These are phyloP conservation scores for Solanum sejunctum DNA, from an alignment of 257 asterid species.

Conservation along the genomic window DNA sequence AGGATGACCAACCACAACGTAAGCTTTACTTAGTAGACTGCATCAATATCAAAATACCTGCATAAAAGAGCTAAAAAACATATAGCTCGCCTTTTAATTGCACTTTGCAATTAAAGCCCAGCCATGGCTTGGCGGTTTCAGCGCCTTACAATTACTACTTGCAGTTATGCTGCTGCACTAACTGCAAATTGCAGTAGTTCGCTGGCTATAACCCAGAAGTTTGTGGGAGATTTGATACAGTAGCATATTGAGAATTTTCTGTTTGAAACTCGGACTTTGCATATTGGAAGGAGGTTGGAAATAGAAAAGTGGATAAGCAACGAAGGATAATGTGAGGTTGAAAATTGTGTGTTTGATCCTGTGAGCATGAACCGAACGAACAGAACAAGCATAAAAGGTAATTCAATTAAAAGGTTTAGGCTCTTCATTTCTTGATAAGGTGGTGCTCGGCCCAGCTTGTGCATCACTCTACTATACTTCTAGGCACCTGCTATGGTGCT, in stretches of 20 bases:
- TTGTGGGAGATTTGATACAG: background rate
- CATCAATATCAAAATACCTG: background rate
- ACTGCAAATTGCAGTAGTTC: background rate
- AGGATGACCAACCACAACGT: background rate
- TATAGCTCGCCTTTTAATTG: background rate
- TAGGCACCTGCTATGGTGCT: background rate
- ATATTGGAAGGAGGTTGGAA: background rate
- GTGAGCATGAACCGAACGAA: background rate
- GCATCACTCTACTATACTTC: background rate
- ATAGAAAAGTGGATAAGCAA: background rate
- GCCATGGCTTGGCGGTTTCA: background rate
- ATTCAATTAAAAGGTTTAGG: background rate
- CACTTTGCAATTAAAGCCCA: background rate
- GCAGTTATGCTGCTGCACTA: background rate
- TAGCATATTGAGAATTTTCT: background rate
- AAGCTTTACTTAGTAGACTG: background rate
- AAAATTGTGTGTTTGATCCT: background rate
- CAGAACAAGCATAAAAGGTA: background rate
- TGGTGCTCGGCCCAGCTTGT: no score
- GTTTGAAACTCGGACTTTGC: background rate
- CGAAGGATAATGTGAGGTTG: background rate
- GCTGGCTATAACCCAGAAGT: background rate
- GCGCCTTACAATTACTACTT: background rate
- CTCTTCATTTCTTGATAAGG: background rate
- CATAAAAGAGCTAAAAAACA: background rate